Conservation (phyloP, 805 yeast genomes). For the Tetrapisispora pingtungensis region DNA sequence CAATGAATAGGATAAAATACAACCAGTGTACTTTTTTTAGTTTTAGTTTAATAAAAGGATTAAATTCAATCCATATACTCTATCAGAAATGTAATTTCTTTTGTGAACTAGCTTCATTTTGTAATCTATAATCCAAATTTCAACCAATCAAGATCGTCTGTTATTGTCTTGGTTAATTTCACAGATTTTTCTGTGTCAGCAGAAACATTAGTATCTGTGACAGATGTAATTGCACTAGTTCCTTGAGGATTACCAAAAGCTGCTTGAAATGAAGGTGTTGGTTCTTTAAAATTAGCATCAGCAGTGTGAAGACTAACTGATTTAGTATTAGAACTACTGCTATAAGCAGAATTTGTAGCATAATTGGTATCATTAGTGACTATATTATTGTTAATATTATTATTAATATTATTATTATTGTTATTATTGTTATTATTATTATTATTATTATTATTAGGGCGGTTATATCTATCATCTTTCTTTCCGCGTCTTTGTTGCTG, state of each 20-base stretch:
- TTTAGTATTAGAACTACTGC: not conserved
- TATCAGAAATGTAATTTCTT: not conserved
- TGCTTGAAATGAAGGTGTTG: conserved; percentile 1
- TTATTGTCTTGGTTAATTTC: conserved; percentile 7
- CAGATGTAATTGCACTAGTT: conserved; percentile 9
- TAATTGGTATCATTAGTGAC: not conserved
- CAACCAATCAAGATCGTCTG: conserved; percentile 30
- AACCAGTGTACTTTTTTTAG: conserved; percentile 2
- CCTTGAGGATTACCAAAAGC: conserved; percentile 8
- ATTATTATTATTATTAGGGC: not conserved
- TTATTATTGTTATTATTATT: too few relatives aligned
- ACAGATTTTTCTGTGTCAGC: conserved; percentile 5
- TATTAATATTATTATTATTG: not conserved
- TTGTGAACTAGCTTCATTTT: not conserved
- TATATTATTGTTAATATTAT: not conserved
- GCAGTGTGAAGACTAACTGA: not conserved
- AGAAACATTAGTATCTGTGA: conserved; percentile 7
- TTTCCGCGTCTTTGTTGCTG: conserved; percentile 19
- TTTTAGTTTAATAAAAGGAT: not conserved
- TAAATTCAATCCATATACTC: too few relatives aligned
- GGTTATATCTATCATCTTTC: conserved; percentile 1
- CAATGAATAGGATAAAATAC: not conserved
- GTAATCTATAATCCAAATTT: conserved; percentile 26
- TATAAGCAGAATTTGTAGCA: too few relatives aligned
- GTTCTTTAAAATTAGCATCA: conserved; percentile 3